These are phyloP conservation scores for Suillus brevipes DNA, from an alignment of 768 basidiomycete genomes.

Conservation along the genomic window DNA sequence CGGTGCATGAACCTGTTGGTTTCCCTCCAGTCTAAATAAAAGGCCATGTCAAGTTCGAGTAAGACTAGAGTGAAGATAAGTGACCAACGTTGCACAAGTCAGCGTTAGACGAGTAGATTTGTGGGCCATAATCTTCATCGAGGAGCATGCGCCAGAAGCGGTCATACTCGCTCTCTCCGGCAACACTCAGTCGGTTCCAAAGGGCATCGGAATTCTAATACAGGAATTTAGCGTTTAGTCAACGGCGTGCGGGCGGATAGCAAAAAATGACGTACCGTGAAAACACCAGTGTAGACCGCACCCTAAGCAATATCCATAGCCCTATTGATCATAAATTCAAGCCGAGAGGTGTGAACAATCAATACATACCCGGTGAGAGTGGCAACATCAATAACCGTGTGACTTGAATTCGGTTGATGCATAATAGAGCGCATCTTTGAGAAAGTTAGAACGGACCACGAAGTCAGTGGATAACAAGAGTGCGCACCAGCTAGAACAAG, in stretches of 20 bases:
- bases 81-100: slow-evolving; percentile 64
- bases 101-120: slow-evolving; percentile 76
- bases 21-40: slow-evolving; percentile 63
- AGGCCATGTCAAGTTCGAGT: slow-evolving; percentile 2
- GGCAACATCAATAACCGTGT: slow-evolving; percentile 83
- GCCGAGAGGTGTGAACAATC: not conserved
- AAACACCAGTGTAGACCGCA: slow-evolving; percentile 76
- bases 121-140: slow-evolving; percentile 75
- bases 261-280: slow-evolving; percentile 49
- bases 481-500: slow-evolving; percentile 67
- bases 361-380: slow-evolving; percentile 72
- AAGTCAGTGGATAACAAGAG: not conserved
- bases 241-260: not conserved
- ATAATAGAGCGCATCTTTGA: slow-evolving; percentile 80
- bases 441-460: not conserved
- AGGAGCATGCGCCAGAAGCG: slow-evolving; percentile 92
- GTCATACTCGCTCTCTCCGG: slow-evolving; percentile 76
- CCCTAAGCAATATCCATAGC: slow-evolving; percentile 75
- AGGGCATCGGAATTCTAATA: slow-evolving; percentile 68
- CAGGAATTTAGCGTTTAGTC: not conserved
- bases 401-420: slow-evolving; percentile 75
- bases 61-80: not conserved
- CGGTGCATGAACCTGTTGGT: slow-evolving; percentile 72
- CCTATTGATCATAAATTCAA: slow-evolving; percentile 35
- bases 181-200: slow-evolving; percentile 66